Evolutionary conservation across 495 filamentous ascomycete species (phyloP).

Genomic region (Penicillium parvum): DNA sequence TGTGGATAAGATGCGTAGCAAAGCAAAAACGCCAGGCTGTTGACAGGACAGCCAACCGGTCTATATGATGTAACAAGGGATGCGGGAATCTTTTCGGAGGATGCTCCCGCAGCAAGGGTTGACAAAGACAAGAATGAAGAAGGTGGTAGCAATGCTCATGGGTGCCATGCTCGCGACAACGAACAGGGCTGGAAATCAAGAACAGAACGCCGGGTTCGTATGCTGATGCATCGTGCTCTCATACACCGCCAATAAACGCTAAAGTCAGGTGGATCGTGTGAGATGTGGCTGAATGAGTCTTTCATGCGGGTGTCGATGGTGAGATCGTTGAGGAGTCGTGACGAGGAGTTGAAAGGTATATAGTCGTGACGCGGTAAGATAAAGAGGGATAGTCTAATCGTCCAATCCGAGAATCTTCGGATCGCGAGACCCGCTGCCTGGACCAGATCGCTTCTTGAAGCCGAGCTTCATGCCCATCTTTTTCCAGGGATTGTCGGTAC

Average conservation of each 20-base stretch:
- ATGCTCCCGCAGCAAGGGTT: too few species aligned
- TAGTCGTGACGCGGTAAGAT: not conserved
- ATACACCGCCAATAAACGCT: constrained; percentile 33
- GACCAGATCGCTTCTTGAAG: constrained; percentile 55
- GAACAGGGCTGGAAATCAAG: constrained; percentile 4
- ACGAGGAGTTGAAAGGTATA: not conserved
- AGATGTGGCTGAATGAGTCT: constrained; percentile 13
- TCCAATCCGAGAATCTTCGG: constrained; percentile 32
- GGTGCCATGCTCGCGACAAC: constrained; percentile 11
- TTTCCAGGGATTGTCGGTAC: constrained; percentile 67
- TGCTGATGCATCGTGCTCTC: constrained; percentile 33
- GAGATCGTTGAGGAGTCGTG: not conserved
- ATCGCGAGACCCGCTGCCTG: constrained; percentile 32
- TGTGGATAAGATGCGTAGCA: not conserved
- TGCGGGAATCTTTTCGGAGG: too few species aligned
- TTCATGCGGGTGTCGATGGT: constrained; percentile 10
- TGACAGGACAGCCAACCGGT: too few species aligned
- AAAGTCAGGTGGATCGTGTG: constrained; percentile 21
- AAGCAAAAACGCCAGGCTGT: constrained; percentile 1
- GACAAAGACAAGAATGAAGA: too few species aligned
- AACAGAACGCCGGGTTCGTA: constrained; percentile 29
- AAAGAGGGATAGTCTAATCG: constrained; percentile 18
- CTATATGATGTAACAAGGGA: constrained; percentile 9
- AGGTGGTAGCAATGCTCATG: too few species aligned
- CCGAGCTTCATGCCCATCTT: constrained; percentile 78